These are phyloP conservation scores for Carpinus fangiana DNA, from an alignment of 306 rosid genomes.

Conservation along the genomic window DNA sequence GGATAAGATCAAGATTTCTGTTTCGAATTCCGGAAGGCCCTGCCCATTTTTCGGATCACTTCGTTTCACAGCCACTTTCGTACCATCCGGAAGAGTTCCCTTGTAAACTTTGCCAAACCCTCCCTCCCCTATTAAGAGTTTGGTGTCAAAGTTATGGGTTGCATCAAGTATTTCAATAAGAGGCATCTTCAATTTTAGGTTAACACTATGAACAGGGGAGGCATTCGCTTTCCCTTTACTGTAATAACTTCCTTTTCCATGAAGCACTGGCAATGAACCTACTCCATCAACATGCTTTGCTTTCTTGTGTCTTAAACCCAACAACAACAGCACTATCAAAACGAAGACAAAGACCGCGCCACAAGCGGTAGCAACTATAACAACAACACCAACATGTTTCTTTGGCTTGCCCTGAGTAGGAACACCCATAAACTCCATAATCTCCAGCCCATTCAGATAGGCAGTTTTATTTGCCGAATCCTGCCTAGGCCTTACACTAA, in stretches of 20 bases:
- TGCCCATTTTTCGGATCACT: constrained; percentile 52
- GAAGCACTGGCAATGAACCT: background rate
- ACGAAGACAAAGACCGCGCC: constrained; percentile 27
- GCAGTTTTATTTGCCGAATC: background rate
- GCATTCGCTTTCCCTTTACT: constrained; percentile 28
- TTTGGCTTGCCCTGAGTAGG: background rate
- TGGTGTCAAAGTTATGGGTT: constrained; percentile 35
- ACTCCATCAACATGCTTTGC: constrained; percentile 14
- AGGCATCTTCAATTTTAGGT: constrained; percentile 41
- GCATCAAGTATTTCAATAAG: constrained; percentile 40
- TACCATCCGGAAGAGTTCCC: constrained; percentile 42
- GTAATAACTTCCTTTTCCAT: constrained; percentile 35
- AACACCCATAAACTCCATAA: constrained; percentile 33
- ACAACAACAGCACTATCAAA: constrained; percentile 1
- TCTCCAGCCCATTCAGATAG: constrained; percentile 52
- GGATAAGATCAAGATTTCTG: constrained; percentile 57
- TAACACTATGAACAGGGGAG: constrained; percentile 32
- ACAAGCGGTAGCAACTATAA: constrained; percentile 32
- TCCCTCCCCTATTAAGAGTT: constrained; percentile 42
- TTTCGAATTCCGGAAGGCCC: constrained; percentile 47
- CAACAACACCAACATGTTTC: background rate
- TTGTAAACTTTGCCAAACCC: constrained; percentile 57
- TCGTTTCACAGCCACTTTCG: constrained; percentile 50
- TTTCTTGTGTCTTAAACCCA: constrained; percentile 31
- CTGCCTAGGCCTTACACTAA: constrained; percentile 26